A percentile compares a stretch with the other conserved stretches of the same genome.
Conservation (phyloP, 2,329 filamentous ascomycete species). For the Cladophialophora carrionii region DNA sequence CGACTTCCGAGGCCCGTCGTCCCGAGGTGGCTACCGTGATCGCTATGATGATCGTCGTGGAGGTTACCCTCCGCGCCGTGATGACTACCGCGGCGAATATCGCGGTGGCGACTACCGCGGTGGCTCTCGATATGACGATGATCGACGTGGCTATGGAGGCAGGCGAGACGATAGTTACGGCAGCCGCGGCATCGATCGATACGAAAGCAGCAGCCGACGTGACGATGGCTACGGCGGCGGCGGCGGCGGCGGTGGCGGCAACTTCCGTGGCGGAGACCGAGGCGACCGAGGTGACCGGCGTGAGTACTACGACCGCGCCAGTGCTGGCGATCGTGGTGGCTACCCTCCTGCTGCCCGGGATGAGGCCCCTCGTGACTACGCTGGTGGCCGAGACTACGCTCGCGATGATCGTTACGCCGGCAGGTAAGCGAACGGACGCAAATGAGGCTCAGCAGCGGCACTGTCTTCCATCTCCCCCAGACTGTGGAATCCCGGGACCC, state of each 20-base stretch:
- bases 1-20: slow-evolving; percentile 53
- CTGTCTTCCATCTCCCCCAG: slow-evolving; percentile 11
- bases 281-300: slow-evolving; percentile 41
- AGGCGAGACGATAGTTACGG: slow-evolving; percentile 49
- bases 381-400: slow-evolving; percentile 37
- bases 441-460: slow-evolving; percentile 12
- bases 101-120: slow-evolving; percentile 53
- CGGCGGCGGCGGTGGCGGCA: slow-evolving; percentile 48
- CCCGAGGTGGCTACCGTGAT: slow-evolving; percentile 43
- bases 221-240: slow-evolving; percentile 51
- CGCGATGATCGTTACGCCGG: slow-evolving; percentile 39
- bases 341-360: slow-evolving; percentile 34
- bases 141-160: slow-evolving; percentile 49
- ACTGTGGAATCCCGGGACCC: slow-evolving; percentile 20
- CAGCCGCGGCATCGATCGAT: slow-evolving; percentile 54
- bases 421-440: slow-evolving; percentile 28
- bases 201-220: slow-evolving; percentile 44
- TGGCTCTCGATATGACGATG: slow-evolving; percentile 46
- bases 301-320: slow-evolving; percentile 39
- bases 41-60: slow-evolving; percentile 59
- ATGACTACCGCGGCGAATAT: slow-evolving; percentile 49
- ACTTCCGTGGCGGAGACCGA: slow-evolving; percentile 48
- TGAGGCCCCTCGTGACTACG: slow-evolving; percentile 37
- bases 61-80: slow-evolving; percentile 49
- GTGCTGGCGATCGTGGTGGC: slow-evolving; percentile 32